Base-by-base conservation (phyloP, 2,329 filamentous ascomycete species). In the Cladosporium austrohemisphaericum region DNA sequence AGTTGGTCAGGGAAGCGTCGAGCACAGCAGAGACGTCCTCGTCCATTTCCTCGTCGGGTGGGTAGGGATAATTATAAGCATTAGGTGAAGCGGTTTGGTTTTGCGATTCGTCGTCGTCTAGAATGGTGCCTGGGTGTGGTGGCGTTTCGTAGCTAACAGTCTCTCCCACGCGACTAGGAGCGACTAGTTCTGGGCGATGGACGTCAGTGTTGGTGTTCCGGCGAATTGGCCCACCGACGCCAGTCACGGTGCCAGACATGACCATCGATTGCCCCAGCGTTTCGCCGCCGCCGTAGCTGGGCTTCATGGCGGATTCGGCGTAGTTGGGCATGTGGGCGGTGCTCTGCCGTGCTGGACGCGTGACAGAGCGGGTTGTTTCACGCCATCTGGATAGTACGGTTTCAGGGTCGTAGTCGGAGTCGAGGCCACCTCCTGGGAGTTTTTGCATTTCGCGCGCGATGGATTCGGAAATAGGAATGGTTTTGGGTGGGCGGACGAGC, bases 401-500 rank as follows among this genome's bases (percentile, higher is more conserved):
- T 40, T 63, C 60, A n/a, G 55, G 54, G 32, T 65, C 59, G 49
- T 57, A 65, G 36, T 59, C 52, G 6, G 41, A 48, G 16, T 57
- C 54, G n/a, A 54, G 29, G 26, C 9, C 52, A 6, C 53, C 55
- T 8, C 25, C 32, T 23, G 18, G 23, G 20, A 49, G n/a, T 53
- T 55, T 20, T 23, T 52, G 22, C 46, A 43, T 9, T 46, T 43
- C 63, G 66, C 43, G 70, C 60, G 6, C 46, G n/a, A 68, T 65
- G 13, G 70, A 63, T 1, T 59, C 49, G 13, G 68, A 57, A 4
- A 73, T 55, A 9, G 65, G 63, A 22, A 72, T 62, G 28, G 60
- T 68, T 40, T 68, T 64, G 2, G 61, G 62, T 13, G 64, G 62
- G 37, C 60, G 59, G 26, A 61, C 52, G 13, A 65, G 54, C 41